Evolutionary conservation across 306 rosid species (phyloP).

Genomic region (Malus orientalis): DNA sequence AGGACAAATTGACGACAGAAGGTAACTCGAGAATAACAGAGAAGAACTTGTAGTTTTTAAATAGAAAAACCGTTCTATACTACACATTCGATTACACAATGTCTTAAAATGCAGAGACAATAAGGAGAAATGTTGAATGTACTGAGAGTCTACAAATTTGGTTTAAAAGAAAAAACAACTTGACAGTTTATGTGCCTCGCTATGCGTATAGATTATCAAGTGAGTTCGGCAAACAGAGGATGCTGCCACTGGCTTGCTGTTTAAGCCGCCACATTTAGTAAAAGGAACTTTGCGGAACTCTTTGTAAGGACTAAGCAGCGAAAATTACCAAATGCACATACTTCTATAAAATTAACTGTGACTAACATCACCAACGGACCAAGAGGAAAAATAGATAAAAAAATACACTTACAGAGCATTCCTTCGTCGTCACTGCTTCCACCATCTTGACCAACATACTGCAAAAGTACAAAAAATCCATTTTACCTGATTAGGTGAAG

Average conservation of each 20-base stretch:
- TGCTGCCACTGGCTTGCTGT: neutral
- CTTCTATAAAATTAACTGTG: slow-evolving; percentile 10
- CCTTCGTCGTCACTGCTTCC: slow-evolving; percentile 82
- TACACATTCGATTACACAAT: no score
- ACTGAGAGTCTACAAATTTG: neutral
- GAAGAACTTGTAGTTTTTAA: neutral
- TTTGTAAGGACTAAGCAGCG: neutral
- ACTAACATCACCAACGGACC: slow-evolving; percentile 3
- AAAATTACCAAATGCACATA: neutral
- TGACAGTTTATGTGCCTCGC: neutral
- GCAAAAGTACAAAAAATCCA: slow-evolving; percentile 18
- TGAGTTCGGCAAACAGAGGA: neutral
- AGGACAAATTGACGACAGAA: neutral
- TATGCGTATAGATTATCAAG: neutral
- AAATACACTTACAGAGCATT: slow-evolving; percentile 72
- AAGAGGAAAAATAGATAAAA: neutral
- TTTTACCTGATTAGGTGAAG: slow-evolving; percentile 11
- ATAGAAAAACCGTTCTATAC: no score
- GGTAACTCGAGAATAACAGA: neutral
- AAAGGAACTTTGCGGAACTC: neutral
- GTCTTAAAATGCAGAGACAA: neutral
- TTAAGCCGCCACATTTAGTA: neutral
- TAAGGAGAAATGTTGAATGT: neutral
- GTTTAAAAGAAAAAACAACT: neutral
- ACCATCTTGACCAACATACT: slow-evolving; percentile 56